Evolutionary conservation across 1,139 yeast genomes (phyloP).

Genomic region (Cylindricascospora bacillispora): DNA sequence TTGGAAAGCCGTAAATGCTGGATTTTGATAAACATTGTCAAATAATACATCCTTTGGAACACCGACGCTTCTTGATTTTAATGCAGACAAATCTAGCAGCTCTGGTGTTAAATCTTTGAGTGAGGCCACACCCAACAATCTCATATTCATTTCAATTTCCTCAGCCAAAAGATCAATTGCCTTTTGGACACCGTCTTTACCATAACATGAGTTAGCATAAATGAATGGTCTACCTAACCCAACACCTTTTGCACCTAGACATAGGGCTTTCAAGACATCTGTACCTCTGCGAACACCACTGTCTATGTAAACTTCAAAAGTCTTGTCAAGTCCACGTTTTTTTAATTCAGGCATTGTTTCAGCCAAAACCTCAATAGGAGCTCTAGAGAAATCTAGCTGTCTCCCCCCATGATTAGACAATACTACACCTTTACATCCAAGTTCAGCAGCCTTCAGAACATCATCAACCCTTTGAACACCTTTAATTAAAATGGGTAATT

Average conservation of each 20-base stretch:
- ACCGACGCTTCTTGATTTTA: constrained; percentile 29
- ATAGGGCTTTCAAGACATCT: constrained; percentile 53
- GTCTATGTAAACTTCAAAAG: constrained; percentile 37
- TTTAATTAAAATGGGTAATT: constrained; percentile 42
- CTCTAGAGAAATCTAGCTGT: constrained; percentile 53
- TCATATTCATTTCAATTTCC: constrained; percentile 80
- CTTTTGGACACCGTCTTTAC: constrained; percentile 64
- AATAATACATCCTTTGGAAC: constrained; percentile 38
- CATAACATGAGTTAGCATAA: constrained; percentile 61
- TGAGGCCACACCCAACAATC: constrained; percentile 64
- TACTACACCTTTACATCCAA: constrained; percentile 64
- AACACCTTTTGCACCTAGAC: constrained; percentile 66
- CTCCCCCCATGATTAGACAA: constrained; percentile 69
- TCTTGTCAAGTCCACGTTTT: constrained; percentile 38
- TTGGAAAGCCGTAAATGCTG: constrained; percentile 9
- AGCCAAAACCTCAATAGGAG: constrained; percentile 56
- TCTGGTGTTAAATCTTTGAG: constrained; percentile 50
- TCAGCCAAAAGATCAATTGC: constrained; percentile 70
- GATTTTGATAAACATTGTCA: constrained; percentile 32
- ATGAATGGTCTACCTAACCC: constrained; percentile 65
- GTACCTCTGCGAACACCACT: constrained; percentile 52
- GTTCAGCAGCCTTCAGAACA: constrained; percentile 49
- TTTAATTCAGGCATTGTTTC: constrained; percentile 47
- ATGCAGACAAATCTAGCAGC: constrained; percentile 35
- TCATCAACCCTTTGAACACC: constrained; percentile 65